A percentile compares a stretch with the other conserved stretches of the same genome.
These are phyloP conservation scores for Porogramme epimiltina DNA, from an alignment of 1,284 basidiomycete species.

Conservation along the genomic window DNA sequence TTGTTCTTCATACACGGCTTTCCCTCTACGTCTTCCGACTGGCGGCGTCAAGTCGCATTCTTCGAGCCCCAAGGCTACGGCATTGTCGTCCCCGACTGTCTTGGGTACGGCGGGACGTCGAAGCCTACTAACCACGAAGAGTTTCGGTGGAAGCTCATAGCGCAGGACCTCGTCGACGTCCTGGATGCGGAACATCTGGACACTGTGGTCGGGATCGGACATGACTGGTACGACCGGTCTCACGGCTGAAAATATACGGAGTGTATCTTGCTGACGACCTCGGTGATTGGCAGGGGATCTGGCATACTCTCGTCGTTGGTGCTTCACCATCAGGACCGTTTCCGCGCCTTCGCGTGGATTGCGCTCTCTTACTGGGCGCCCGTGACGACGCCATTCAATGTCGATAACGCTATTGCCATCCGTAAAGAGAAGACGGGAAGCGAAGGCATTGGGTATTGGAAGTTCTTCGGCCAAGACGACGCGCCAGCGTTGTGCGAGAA, in stretches of 20 bases:
- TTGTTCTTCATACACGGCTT: slow-evolving; percentile 52
- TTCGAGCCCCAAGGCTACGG: slow-evolving; percentile 46
- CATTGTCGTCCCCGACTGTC: slow-evolving; percentile 49
- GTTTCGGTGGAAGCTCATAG: slow-evolving; percentile 40
- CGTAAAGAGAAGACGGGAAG: slow-evolving; percentile 32
- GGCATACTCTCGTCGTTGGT: slow-evolving; percentile 38
- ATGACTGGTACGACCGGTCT: slow-evolving; percentile 45
- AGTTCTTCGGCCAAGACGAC: slow-evolving; percentile 36
- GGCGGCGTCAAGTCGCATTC: slow-evolving; percentile 45
- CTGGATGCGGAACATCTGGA: slow-evolving; percentile 42
- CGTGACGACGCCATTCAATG: slow-evolving; percentile 23
- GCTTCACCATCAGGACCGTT: slow-evolving; percentile 39
- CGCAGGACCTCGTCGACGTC: slow-evolving; percentile 46
- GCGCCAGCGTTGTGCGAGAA: slow-evolving; percentile 32
- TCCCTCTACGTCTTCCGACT: slow-evolving; percentile 44
- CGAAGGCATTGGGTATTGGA: slow-evolving; percentile 42
- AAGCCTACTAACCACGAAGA: slow-evolving; percentile 41
- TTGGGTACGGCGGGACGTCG: slow-evolving; percentile 52
- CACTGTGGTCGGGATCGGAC: slow-evolving; percentile 43
- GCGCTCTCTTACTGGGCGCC: slow-evolving; percentile 41
- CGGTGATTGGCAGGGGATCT: slow-evolving; percentile 37
- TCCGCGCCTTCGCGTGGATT: slow-evolving; percentile 44
- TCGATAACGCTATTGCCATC: slow-evolving; percentile 26
- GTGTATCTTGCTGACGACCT: not conserved
- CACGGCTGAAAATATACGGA: slow-evolving; percentile 8